Base-by-base conservation (phyloP, 176 grass and related monocot species). In the Lolium rigidum region DNA sequence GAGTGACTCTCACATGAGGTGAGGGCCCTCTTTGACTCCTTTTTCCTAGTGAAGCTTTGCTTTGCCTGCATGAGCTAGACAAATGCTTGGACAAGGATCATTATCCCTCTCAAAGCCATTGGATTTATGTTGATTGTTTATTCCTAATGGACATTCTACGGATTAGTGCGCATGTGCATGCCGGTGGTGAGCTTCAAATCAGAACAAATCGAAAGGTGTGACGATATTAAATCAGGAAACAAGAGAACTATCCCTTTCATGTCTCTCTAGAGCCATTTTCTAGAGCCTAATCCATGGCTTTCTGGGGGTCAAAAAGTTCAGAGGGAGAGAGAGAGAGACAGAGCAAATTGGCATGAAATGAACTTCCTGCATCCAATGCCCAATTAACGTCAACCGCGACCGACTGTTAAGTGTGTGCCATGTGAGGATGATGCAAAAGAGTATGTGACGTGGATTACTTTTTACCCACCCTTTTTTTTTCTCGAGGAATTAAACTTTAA, bases 1-100 rank as follows among this genome's bases (percentile, higher is more conserved):
- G 82, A 94, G 92, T 91, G 92, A 91, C 87, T 69, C 80, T 91
- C 92, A 94, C 92, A 91, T 89, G 92, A 89, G 84, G 87, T 78
- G 85, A 79, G 92, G 89, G 89, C 89, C 82, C 81, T 84, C 84
- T 91, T 94, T 94, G 92, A 94, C 92, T 89, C 87, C 86, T 91
- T 91, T 90, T 89, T 74, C 38, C 77, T 73, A 54, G 73, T 26
- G 80, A 85, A 82, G 64, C 51, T 51, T 72, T 87, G 77, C 79
- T 86, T 84, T 79, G 62, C n/a, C 72, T 28, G 66, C 83, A 83
- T 77, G 82, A 93, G 70, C 14, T 82, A 81, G 83, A 58, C 67
- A 86, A 86, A 88, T 88, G 67, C 81, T 75, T 41, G 89, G 80
- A 57, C 82, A 88, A 80, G 39, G 77, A 88, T 91, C 86, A 91